These are phyloP conservation scores for Pseudogymnoascus sp. DNA, from an alignment of 2,329 filamentous ascomycete species.

Conservation along the genomic window DNA sequence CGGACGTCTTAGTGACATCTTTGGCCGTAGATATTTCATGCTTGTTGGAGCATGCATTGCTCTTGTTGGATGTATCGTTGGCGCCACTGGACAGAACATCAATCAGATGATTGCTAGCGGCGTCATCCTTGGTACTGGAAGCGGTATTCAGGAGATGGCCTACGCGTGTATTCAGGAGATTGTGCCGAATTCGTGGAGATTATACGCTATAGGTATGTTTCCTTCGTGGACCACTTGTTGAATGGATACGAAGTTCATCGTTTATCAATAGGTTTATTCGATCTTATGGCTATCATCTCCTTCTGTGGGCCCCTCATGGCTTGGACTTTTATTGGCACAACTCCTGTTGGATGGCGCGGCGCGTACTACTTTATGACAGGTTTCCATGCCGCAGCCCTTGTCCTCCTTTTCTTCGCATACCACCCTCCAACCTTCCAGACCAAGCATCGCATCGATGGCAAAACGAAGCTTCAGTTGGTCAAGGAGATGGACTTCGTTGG, in stretches of 20 bases:
- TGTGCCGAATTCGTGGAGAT: slow-evolving; percentile 30
- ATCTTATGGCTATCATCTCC: too few relatives aligned
- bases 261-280: too few relatives aligned
- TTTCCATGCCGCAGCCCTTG: slow-evolving; percentile 21
- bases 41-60: slow-evolving; percentile 28
- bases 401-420: slow-evolving; percentile 26
- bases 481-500: neutral
- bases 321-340: neutral
- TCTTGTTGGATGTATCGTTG: slow-evolving; percentile 31
- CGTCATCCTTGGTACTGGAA: slow-evolving; percentile 33
- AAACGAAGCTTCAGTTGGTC: slow-evolving; percentile 20
- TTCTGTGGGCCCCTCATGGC: too few relatives aligned
- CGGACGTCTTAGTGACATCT: slow-evolving; percentile 33
- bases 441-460: too few relatives aligned
- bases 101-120: slow-evolving; percentile 34
- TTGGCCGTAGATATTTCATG: slow-evolving; percentile 33
- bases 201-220: slow-evolving; percentile 10
- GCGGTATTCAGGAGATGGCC: slow-evolving; percentile 31
- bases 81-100: slow-evolving; percentile 32
- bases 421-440: too few relatives aligned
- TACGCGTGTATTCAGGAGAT: slow-evolving; percentile 32
- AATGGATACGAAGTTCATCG: too few relatives aligned
- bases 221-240: neutral
- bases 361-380: slow-evolving; percentile 30
- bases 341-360: slow-evolving; percentile 24